phyloP scores from a whole-genome alignment of 2,329 filamentous ascomycete genomes.

The Beauveria brongniartii region DNA sequence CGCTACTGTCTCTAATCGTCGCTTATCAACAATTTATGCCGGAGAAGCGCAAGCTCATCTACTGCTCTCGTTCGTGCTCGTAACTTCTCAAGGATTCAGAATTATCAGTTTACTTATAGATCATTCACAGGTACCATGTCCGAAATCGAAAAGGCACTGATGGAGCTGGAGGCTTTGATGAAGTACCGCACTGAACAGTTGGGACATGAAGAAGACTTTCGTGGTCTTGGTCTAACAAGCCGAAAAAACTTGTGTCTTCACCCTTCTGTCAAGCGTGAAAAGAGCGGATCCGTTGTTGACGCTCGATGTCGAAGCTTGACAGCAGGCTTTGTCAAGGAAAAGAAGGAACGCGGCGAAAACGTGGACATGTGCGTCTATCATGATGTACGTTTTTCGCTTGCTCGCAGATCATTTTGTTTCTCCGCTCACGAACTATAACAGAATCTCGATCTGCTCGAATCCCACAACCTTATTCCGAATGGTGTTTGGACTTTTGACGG shows the following conservation, averaged over 20 bases:
- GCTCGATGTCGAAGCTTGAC: slow-evolving; percentile 93
- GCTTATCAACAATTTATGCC: slow-evolving; percentile 94
- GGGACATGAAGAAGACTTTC: slow-evolving; percentile 87
- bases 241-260: slow-evolving; percentile 96
- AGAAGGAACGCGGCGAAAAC: slow-evolving; percentile 89
- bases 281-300: slow-evolving; percentile 89
- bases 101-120: background rate
- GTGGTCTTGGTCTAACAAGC: slow-evolving; percentile 85
- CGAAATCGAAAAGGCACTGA: slow-evolving; percentile 95
- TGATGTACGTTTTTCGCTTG: slow-evolving; percentile 50
- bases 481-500: slow-evolving; percentile 95
- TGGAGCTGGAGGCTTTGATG: slow-evolving; percentile 87
- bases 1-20: slow-evolving; percentile 86
- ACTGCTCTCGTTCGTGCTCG: slow-evolving; percentile 70
- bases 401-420: too few relatives aligned
- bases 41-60: slow-evolving; percentile 91
- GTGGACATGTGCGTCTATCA: slow-evolving; percentile 95
- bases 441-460: slow-evolving; percentile 91
- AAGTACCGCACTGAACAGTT: slow-evolving; percentile 85
- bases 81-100: background rate
- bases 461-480: slow-evolving; percentile 87
- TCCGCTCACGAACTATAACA: slow-evolving; percentile 24
- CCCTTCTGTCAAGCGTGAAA: slow-evolving; percentile 91
- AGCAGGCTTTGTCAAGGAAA: slow-evolving; percentile 94
- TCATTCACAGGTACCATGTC: slow-evolving; percentile 74